These are phyloP conservation scores for Cenchrus purpureus DNA, from an alignment of 176 grass and related monocot genomes.

Conservation along the genomic window DNA sequence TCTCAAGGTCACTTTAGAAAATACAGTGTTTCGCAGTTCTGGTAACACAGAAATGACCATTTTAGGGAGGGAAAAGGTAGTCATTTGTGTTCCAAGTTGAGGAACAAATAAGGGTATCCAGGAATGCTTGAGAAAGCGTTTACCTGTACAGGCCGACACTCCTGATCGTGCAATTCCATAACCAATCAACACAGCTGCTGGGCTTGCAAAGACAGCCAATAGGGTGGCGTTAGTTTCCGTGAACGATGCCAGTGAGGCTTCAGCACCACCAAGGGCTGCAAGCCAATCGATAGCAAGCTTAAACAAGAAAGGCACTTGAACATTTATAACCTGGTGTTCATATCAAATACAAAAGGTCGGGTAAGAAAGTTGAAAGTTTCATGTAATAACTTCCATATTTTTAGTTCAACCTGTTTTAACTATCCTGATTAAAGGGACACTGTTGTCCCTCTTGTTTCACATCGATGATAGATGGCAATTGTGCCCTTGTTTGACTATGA, in stretches of 20 bases:
- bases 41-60: slow-evolving; percentile 45
- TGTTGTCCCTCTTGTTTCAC: slow-evolving; percentile 27
- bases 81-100: slow-evolving; percentile 17
- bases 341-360: slow-evolving; percentile 46
- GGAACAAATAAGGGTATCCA: background rate
- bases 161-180: slow-evolving; percentile 97
- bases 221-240: slow-evolving; percentile 88
- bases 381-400: slow-evolving; percentile 32
- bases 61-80: slow-evolving; percentile 24
- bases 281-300: slow-evolving; percentile 98
- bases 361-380: slow-evolving; percentile 35
- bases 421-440: background rate
- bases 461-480: slow-evolving; percentile 15
- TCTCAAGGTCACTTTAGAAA: slow-evolving; percentile 95
- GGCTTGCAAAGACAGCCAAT: slow-evolving; percentile 96
- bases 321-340: slow-evolving; percentile 96
- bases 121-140: slow-evolving; percentile 17
- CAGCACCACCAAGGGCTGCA: slow-evolving; percentile 70
- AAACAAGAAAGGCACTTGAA: slow-evolving; percentile 98
- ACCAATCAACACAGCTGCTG: slow-evolving; percentile 94
- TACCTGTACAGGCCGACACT: slow-evolving; percentile 92
- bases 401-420: slow-evolving; percentile 16
- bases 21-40: slow-evolving; percentile 95
- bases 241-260: slow-evolving; percentile 82
- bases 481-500: slow-evolving; percentile 22